These are phyloP conservation scores for Mortierella sp. DNA, from an alignment of 371 early-diverging fungal species.

Conservation along the genomic window DNA sequence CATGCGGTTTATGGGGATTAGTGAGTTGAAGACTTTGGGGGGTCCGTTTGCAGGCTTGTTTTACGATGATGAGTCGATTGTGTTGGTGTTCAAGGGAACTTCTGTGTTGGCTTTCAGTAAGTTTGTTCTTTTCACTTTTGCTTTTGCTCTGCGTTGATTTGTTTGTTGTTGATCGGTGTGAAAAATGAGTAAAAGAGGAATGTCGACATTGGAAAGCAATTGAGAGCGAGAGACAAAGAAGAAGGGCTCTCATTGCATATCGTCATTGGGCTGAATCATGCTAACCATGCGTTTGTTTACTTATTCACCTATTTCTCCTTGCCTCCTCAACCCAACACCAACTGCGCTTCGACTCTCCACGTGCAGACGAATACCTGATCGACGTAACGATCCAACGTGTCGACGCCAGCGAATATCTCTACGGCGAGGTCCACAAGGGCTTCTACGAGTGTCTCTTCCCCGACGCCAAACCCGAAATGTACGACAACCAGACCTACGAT, in stretches of 20 bases:
- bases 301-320: not conserved
- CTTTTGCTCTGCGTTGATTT: not conserved
- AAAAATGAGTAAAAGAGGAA: not conserved
- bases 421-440: conserved; percentile 58
- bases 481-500: conserved; percentile 38
- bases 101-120: conserved; percentile 58
- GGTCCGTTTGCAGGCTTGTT: conserved; percentile 68
- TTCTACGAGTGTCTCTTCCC: conserved; percentile 57
- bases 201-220: not conserved
- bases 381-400: conserved; percentile 47
- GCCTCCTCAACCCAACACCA: not conserved
- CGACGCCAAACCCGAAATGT: conserved; percentile 39
- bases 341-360: not conserved
- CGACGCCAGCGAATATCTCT: conserved; percentile 44
- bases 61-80: conserved; percentile 59
- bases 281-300: not conserved
- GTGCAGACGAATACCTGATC: conserved; percentile 61
- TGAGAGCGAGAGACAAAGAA: too few relatives aligned
- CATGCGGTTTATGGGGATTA: conserved; percentile 64
- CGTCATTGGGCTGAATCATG: conserved; percentile 4
- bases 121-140: conserved; percentile 5
- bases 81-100: conserved; percentile 66
- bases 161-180: not conserved
- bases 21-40: conserved; percentile 64
- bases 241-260: not conserved